These are phyloP conservation scores for Suillus hirtellus DNA, from an alignment of 768 basidiomycete genomes.

Conservation along the genomic window DNA sequence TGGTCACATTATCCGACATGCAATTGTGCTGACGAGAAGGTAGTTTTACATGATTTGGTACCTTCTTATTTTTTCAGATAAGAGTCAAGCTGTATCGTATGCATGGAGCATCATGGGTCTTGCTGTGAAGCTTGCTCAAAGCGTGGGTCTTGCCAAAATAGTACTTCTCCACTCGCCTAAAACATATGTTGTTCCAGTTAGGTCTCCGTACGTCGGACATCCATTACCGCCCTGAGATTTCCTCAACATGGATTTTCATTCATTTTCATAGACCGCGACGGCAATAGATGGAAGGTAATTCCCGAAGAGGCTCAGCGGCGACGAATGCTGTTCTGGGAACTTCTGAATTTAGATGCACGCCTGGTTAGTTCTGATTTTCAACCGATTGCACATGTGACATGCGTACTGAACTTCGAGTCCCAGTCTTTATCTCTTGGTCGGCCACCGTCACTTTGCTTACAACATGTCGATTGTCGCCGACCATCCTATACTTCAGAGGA, in stretches of 20 bases:
- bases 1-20: constrained; percentile 10
- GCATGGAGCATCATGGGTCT: constrained; percentile 80
- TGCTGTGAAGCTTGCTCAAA: constrained; percentile 70
- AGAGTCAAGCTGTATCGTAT: constrained; percentile 69
- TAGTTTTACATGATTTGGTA: constrained; percentile 78
- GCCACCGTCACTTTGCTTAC: constrained; percentile 65
- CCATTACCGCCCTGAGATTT: constrained; percentile 14
- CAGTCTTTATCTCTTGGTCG: constrained; percentile 72
- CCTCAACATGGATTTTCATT: constrained; percentile 9
- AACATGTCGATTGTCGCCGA: constrained; percentile 62
- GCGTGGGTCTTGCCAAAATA: constrained; percentile 44
- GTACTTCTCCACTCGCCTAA: constrained; percentile 3
- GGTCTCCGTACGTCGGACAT: constrained; percentile 57
- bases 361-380: constrained; percentile 47
- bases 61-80: constrained; percentile 71
- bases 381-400: constrained; percentile 15
- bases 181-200: constrained; percentile 43
- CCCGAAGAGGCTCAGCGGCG: constrained; percentile 75
- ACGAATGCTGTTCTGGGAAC: constrained; percentile 71
- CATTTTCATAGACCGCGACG: constrained; percentile 59
- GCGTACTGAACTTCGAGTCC: constrained; percentile 12
- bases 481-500: constrained; percentile 34
- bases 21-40: constrained; percentile 36
- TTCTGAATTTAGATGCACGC: constrained; percentile 66
- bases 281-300: constrained; percentile 60